Base-by-base conservation (phyloP, 768 basidiomycete species). In the Dioszegia crocea region DNA sequence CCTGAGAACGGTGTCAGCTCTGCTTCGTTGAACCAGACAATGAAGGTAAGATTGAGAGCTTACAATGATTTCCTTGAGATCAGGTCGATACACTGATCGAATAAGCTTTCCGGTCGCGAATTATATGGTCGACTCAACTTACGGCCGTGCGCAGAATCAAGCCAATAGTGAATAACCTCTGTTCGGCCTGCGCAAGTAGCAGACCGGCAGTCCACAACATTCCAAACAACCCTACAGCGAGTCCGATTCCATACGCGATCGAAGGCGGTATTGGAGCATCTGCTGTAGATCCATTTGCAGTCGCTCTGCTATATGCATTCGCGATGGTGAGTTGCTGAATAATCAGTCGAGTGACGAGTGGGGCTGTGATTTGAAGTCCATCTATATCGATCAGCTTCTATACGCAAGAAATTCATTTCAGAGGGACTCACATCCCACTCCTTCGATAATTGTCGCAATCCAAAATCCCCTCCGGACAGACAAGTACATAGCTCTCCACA, bases 11-110 rank as follows among this genome's bases (percentile, higher is more conserved):
- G 9, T 12, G 55, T 62, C 33, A 58, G 44, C 27, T 23, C 12
- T 21, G 10, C 24, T 24, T 12, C 29, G 30, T 17, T 11, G 8
- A 6, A 40, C 19, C 6, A 23, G 21, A 43, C 6, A 39, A 12
- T 4, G 19, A 39, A 27, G 24, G 19, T 19, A 4, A 52, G n/a
- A n/a, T n/a, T n/a, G n/a, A n/a, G n/a, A n/a, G 23, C 59, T 55
- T 24, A 65, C 38, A 88, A 76, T 0, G 85, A 84, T 70, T 88
- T 88, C 21, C 85, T 81, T 63, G 85, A 84, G 30, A 87, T 83
- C 24, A 79, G 65, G 38, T 80, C 78, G 49, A 82, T 78, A 41
- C 80, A 24, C 60, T 66, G 41, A 45, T 2, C 6, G 14, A 11
- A 33, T 48, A 27, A 56, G 48, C 26, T 26, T 36, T n/a, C 48